phyloP scores from a whole-genome alignment of 2,329 filamentous ascomycete genomes.

The Fusarium miscanthi region DNA sequence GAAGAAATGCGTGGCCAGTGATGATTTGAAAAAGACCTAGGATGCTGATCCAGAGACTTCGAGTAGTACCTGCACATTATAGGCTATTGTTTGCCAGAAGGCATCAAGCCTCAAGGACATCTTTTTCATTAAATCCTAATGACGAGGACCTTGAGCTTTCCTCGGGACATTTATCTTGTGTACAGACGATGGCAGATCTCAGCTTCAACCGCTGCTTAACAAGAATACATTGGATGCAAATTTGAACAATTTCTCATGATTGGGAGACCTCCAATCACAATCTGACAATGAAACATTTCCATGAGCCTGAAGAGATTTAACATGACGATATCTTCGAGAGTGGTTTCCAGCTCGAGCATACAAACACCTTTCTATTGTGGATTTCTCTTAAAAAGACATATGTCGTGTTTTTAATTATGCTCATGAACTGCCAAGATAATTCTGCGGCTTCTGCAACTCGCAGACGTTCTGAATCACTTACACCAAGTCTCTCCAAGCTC shows the following conservation, averaged over 20 bases:
- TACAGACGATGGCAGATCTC: background rate
- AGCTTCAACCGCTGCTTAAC: background rate
- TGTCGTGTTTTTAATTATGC: fast-evolving
- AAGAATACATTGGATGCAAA: background rate
- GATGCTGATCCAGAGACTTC: background rate
- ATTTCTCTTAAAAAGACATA: fast-evolving
- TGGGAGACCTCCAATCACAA: background rate
- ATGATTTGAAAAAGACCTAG: background rate
- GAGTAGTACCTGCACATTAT: background rate
- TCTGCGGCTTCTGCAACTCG: background rate
- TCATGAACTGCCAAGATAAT: fast-evolving
- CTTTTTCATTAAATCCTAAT: background rate
- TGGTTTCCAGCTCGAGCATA: background rate
- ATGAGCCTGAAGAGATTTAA: background rate
- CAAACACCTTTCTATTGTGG: background rate
- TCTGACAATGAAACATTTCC: no score
- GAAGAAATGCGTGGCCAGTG: background rate
- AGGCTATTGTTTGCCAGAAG: background rate
- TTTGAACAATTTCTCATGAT: background rate
- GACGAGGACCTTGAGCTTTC: background rate
- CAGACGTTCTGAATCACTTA: background rate
- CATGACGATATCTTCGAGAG: background rate
- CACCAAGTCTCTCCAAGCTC: background rate
- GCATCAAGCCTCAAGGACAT: background rate
- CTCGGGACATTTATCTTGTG: no score